Evolutionary conservation across 352 stramenopile species (phyloP), one percentile per base, ranked within the genome.

Genomic region (Pseudoperonospora humuli): DNA sequence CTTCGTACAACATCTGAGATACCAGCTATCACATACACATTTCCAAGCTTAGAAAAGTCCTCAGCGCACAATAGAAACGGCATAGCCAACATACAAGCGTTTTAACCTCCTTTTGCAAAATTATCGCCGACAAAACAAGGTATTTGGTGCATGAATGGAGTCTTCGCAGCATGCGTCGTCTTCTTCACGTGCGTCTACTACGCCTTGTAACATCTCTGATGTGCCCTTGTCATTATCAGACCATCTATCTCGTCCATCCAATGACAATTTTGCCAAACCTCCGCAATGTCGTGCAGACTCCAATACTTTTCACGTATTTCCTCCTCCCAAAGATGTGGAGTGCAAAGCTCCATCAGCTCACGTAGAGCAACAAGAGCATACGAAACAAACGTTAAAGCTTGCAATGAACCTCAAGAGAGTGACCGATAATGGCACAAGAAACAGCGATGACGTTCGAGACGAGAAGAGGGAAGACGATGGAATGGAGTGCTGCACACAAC

Each of bases 211-310:
- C 38, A 38, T 19, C 4, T 48, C 45, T 0, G 40, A 50, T 32
- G 57, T 57, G 39, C 50, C 68, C 13, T 70, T 71, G 29, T 31
- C 60, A 32, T 45, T 37, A 7, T 45, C 36, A 2, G 36, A 49
- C 13, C 54, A 47, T 21, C 54, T 54, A 9, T 48, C 48, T 25
- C 40, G 46, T 21, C 43, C 15, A 14, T 27, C 40, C 3, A 64
- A 54, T 49, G 65, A 74, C 40, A 75, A 60, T 32, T 77, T 72
- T 24, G 60, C 40, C 14, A 40, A 65, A 23, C 75, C 69, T 0
- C 57, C 57, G 23, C 77, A 89, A 42, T 84, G 61, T 59, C 86
- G 77, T 35, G 72, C 77, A 5, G 72, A 86, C 46, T 58, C 64
- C 27, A 72, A 34, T 39, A 67, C 74, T 19, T 86, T 89, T 46